Conservation (phyloP, 768 basidiomycete species). For the Suillus paluster region DNA sequence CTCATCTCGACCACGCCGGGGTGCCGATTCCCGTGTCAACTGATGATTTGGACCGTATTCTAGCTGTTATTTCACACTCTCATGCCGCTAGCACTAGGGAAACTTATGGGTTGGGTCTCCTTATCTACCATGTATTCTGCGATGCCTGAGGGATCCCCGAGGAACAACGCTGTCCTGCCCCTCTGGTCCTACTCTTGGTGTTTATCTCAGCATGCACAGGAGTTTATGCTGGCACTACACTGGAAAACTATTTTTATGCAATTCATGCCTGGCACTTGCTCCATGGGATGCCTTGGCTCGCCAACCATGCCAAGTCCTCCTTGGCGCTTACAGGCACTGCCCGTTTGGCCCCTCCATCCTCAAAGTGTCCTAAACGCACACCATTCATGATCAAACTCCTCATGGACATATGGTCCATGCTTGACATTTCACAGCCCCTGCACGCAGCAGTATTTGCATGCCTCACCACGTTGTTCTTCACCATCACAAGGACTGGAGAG, state of each 20-base stretch:
- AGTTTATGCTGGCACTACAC: conserved; percentile 33
- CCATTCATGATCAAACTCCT: conserved; percentile 20
- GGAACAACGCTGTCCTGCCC: conserved; percentile 32
- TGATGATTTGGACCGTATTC: conserved; percentile 35
- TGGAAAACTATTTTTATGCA: conserved; percentile 43
- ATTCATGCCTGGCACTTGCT: conserved; percentile 53
- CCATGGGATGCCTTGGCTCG: conserved; percentile 41
- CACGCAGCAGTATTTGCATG: conserved; percentile 21
- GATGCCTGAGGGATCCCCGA: conserved; percentile 39
- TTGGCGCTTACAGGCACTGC: neutral
- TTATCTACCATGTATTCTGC: conserved; percentile 46
- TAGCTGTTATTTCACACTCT: conserved; percentile 21
- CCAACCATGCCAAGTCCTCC: no score
- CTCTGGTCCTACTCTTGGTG: conserved; percentile 23
- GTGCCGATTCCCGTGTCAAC: conserved; percentile 43
- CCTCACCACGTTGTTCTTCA: conserved; percentile 21
- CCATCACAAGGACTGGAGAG: neutral
- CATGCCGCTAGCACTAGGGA: conserved; percentile 36
- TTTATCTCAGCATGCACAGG: conserved; percentile 39
- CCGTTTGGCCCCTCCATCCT: conserved; percentile 8
- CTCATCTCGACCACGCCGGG: conserved; percentile 40
- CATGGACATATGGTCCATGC: conserved; percentile 26
- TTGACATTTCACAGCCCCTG: neutral
- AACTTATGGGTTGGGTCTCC: conserved; percentile 41
- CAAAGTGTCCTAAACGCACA: conserved; percentile 10